phyloP scores from a whole-genome alignment of 148 eudicot genomes.

The Simmondsia chinensis region DNA sequence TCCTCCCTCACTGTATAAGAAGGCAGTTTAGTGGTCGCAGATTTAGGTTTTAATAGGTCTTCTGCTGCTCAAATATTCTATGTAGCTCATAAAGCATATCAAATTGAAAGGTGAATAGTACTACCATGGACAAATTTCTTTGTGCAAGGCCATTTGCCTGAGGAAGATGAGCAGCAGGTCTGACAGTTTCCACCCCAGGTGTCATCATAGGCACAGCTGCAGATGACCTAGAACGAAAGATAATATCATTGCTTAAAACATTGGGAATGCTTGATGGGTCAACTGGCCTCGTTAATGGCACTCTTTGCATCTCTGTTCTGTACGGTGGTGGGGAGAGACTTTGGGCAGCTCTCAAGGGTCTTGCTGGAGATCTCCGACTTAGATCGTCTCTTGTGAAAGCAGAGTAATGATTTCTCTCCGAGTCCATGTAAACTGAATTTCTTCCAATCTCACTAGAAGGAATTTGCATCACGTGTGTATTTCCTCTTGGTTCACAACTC shows the following conservation, averaged over 20 bases:
- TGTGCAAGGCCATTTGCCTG: constrained; percentile 12
- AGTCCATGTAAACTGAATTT: constrained; percentile 1
- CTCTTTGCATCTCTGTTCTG: constrained; percentile 5
- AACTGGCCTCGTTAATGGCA: constrained; percentile 11
- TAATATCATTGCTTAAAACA: not conserved
- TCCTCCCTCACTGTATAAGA: too few species aligned
- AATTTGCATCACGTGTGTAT: not conserved
- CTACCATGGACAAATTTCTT: constrained; percentile 11
- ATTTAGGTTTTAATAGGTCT: too few species aligned
- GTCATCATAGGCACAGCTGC: constrained; percentile 2
- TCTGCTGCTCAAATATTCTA: too few species aligned
- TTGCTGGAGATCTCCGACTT: constrained; percentile 12
- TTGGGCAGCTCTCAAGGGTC: constrained; percentile 4
- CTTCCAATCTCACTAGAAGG: constrained; percentile 4
- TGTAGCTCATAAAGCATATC: too few species aligned
- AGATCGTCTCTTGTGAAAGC: not conserved
- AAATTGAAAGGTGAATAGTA: too few species aligned
- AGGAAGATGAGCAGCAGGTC: constrained; percentile 6
- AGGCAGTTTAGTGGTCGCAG: too few species aligned
- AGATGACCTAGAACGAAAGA: constrained; percentile 3
- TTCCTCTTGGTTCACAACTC: constrained; percentile 2
- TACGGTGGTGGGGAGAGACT: constrained; percentile 10
- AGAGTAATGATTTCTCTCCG: constrained; percentile 7
- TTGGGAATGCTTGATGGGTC: constrained; percentile 6
- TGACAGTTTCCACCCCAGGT: constrained; percentile 4